Base-by-base conservation (phyloP, 2,329 filamentous ascomycete species). In the Calonectria leucothoes region DNA sequence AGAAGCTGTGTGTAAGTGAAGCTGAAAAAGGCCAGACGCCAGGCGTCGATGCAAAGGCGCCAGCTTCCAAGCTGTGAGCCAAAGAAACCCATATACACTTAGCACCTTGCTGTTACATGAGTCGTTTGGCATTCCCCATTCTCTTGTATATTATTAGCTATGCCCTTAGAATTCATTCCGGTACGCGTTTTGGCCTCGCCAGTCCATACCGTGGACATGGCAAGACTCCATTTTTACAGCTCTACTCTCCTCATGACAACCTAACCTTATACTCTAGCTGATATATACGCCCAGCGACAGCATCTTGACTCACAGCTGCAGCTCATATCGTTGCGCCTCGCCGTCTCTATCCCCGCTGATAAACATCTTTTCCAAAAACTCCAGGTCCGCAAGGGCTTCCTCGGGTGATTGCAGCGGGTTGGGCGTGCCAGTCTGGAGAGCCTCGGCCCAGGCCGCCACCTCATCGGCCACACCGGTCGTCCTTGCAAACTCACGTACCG, bases 371-470 rank as follows among this genome's bases (percentile, higher is more conserved):
- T 90, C 87, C 77, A 92, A 78, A 74, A 93, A 83, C 82, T 92
- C 89, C 75, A 94, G 80, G 82, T 94, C 92, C 10, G 84, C 87
- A 77, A 93, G 80, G 0, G 91, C 92, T 84, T 91, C 87, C 79
- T 91, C 88, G 0, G 89, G 87, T 11, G 84, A 85, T 82, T 92
- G 90, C 75, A 85, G 83, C n/a, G 84, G 80, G 76, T 92, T 87
- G 17, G 83, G 82, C 74, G 83, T 83, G 23, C 90, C 90, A 14
- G 83, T 82, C 2, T 82, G 77, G 42, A 93, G 78, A 12, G 87
- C 85, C 82, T 89, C 86, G 0, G 87, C 91, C 90, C 91, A 94
- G 6, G 89, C 91, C 73, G 86, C 86, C 11, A 93, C 87, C 82
- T 94, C 92, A 66, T 90, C 88, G 73, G 85, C 86, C 5, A 94